Base-by-base conservation (phyloP, 805 yeast genomes). In the Lipomyces oligophaga region DNA sequence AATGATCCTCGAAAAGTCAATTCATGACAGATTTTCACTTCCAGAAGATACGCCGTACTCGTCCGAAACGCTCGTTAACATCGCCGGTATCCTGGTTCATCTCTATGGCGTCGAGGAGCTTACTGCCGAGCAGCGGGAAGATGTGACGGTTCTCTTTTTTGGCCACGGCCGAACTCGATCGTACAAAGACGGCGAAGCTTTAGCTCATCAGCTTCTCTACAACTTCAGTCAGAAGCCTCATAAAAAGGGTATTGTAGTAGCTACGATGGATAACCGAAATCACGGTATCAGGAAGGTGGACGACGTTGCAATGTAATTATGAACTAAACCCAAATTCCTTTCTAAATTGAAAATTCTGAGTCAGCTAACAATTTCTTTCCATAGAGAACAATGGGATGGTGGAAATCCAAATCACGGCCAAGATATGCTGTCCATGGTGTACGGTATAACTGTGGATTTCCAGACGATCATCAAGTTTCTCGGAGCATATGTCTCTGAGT, bases 201-300 rank as follows among this genome's bases (percentile, higher is more conserved):
- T 74, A 25, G 79, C 77, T 0, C 64, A 67, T 34, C 60, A 58
- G n/a, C 56, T 70, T 6, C 57, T 71, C 18, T 49, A 64, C 7
- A 64, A 40, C 63, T 60, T 51, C 49, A 62, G 34, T 33, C 33
- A 42, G 27, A 45, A 34, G 28, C 38, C 39, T n/a, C 46, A 16
- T 58, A 26, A 10, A 20, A 35, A 42, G 19, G 57, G 62, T 2
- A 54, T 75, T 43, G 67, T 79, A 28, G 73, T 74, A 36, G 75
- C 76, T 8, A 67, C 77, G 0, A 75, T 75, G 52, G 84, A 79
- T 56, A 58, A 65, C 49, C 68, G 80, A 27, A 79, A 79, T 60
- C 84, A 79, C 57, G 83, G 85, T 2, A 64, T 63, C 19, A 64
- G 84, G 28, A 41, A 56, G 7, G 60, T 74, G 18, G 22, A 40